Evolutionary conservation across 192 early-diverging fungal genomes (phyloP), one percentile per base, ranked within the genome.

Genomic region (Jimgerdemannia flammicorona): DNA sequence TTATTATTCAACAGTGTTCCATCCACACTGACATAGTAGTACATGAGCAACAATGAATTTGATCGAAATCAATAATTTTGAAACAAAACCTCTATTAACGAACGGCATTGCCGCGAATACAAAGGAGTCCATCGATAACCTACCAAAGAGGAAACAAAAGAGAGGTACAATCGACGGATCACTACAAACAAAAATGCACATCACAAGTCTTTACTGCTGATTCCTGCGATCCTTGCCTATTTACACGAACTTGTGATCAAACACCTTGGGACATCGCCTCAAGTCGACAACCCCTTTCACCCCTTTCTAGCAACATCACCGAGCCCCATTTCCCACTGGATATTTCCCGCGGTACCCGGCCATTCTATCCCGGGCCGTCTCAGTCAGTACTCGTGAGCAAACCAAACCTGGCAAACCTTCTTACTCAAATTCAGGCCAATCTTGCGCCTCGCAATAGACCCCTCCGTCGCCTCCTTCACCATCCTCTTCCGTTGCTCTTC

Each of bases 351-450:
- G 29, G 29, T 29, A 29, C 29, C 29, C 29, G 29, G 29, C 29
- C 29, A 29, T 29, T 29, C 29, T 29, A 29, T 29, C 29, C 29
- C 29, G 29, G 29, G 29, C 29, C 29, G 29, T 29, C 29, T 29
- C 29, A 29, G 29, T 59, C 49, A 42, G 64, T 87, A 88, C 29
- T 80, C 49, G n/a, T 83, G 70, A 17, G 73, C 69, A 17, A 84
- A 86, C 90, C 92, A 94, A 66, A 92, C 84, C 18, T 91, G 76
- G 42, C 83, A 81, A 3, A 94, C 20, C 19, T 80, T 87, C 54
- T 87, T 82, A 63, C 87, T 90, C 14, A 90, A 29, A 3, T 75
- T 77, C 8, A 80, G 78, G 0, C 85, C 84, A 70, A 92, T 84
- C 73, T 84, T 88, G 67, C 88, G 81, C 44, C 87, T 78, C 7